phyloP scores from a whole-genome alignment of 257 asterid genomes.

The Cruciata laevipes region DNA sequence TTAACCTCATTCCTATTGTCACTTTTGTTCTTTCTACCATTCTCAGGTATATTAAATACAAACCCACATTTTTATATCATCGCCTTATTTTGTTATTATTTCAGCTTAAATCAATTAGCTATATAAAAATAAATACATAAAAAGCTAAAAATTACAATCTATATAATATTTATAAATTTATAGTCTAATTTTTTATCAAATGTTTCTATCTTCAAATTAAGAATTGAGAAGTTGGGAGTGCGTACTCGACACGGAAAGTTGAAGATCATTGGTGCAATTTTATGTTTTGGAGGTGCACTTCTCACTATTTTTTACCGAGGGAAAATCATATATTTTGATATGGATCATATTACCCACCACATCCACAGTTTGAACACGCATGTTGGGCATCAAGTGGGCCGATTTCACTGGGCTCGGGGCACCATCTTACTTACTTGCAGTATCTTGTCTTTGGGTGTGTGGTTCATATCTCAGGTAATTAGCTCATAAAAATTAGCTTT shows the following conservation, averaged over 20 bases:
- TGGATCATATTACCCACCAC: conserved; percentile 1
- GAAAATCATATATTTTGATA: conserved; percentile 21
- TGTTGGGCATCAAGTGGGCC: background rate
- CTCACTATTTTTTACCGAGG: conserved; percentile 44
- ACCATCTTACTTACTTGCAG: conserved; percentile 42
- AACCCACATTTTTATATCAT: too few relatives aligned
- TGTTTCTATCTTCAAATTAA: conserved; percentile 12
- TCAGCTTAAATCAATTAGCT: too few relatives aligned
- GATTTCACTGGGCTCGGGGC: conserved; percentile 35
- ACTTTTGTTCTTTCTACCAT: conserved; percentile 44
- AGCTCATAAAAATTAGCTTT: background rate
- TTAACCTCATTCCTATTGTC: conserved; percentile 43
- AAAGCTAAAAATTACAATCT: too few relatives aligned
- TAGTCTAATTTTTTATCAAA: too few relatives aligned
- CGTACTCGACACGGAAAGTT: conserved; percentile 29
- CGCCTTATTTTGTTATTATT: too few relatives aligned
- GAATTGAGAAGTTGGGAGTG: conserved; percentile 37
- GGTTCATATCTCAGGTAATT: conserved; percentile 59
- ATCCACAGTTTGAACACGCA: background rate
- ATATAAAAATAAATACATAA: too few relatives aligned
- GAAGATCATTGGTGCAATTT: conserved; percentile 33
- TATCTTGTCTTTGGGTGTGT: conserved; percentile 35
- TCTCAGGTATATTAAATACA: conserved; percentile 37
- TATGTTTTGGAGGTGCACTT: conserved; percentile 57
- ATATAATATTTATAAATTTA: too few relatives aligned